phyloP scores from a whole-genome alignment of 148 eudicot genomes.

The Polygonum aviculare region DNA sequence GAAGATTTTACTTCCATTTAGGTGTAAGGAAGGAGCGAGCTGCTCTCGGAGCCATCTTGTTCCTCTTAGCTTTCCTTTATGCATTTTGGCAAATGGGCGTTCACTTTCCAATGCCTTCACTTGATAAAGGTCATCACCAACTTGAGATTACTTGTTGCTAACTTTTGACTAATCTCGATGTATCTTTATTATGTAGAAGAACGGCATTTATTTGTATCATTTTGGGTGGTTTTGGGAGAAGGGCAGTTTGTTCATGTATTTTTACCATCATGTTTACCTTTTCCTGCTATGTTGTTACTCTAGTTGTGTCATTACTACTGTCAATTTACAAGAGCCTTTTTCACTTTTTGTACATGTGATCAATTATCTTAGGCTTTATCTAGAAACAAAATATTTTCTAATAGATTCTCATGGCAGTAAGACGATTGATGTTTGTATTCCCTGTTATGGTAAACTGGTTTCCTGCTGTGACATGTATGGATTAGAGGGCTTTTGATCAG shows the following conservation, averaged over 20 bases:
- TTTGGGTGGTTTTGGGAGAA: background rate
- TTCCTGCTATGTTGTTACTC: background rate
- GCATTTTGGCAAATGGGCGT: constrained; percentile 99
- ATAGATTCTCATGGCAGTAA: background rate
- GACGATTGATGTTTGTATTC: background rate
- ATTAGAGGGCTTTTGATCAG: background rate
- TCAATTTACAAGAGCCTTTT: background rate
- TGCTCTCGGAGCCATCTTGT: constrained; percentile 82
- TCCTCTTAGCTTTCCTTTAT: constrained; percentile 76
- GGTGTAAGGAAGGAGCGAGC: constrained; percentile 94
- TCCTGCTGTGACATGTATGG: background rate
- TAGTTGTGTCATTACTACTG: background rate
- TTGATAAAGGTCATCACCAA: constrained; percentile 64
- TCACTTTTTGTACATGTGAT: background rate
- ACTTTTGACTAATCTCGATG: background rate
- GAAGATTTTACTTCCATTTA: constrained; percentile 17
- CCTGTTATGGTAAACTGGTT: background rate
- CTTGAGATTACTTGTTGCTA: constrained; percentile 10
- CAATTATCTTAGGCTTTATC: background rate
- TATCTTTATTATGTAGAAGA: background rate
- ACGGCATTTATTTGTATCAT: background rate
- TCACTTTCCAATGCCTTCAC: constrained; percentile 99
- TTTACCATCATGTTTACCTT: background rate
- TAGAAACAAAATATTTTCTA: background rate
- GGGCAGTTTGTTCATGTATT: background rate